Percentiles rank a stretch among this genome's conserved stretches.
These are phyloP conservation scores for Vickermania ingenoplastis DNA, from an alignment of 208 protist species.

Conservation along the genomic window DNA sequence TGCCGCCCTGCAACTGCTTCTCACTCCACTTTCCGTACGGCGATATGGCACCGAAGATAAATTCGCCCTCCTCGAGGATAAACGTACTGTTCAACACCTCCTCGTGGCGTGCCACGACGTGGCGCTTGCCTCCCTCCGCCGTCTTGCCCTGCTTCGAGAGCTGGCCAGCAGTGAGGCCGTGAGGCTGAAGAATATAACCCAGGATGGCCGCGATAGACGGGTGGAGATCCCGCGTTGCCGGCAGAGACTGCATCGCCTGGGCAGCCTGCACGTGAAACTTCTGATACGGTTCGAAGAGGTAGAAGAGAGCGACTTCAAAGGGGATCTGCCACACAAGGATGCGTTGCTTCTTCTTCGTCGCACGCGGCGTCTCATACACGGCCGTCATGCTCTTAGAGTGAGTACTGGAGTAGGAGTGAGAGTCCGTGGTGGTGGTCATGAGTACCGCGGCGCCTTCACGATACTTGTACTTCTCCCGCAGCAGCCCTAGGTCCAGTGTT, in stretches of 20 bases:
- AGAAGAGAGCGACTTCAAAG: conserved; percentile 28
- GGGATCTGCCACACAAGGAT: conserved; percentile 26
- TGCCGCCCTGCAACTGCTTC: background rate
- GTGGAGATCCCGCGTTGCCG: conserved; percentile 12
- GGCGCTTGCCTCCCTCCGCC: background rate
- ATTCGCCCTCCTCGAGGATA: conserved; percentile 26
- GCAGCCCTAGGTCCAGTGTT: background rate
- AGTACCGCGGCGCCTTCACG: background rate
- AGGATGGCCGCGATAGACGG: conserved; percentile 10
- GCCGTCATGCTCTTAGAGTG: background rate
- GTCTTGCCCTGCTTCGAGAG: background rate
- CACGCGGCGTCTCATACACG: background rate
- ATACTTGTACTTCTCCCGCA: background rate
- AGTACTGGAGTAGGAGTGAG: background rate
- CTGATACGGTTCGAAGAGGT: conserved; percentile 25
- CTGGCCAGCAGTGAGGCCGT: background rate
- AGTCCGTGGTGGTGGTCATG: background rate
- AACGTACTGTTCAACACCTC: conserved; percentile 8
- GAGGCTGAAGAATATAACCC: background rate
- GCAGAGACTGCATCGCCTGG: conserved; percentile 13
- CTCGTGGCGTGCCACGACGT: background rate
- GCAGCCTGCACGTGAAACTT: conserved; percentile 21
- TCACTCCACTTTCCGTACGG: conserved; percentile 8
- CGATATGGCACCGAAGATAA: conserved; percentile 8
- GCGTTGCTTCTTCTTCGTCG: background rate